Evolutionary conservation across 75 land plant genomes (phyloP).

Genomic region (Cunninghamia lanceolata): DNA sequence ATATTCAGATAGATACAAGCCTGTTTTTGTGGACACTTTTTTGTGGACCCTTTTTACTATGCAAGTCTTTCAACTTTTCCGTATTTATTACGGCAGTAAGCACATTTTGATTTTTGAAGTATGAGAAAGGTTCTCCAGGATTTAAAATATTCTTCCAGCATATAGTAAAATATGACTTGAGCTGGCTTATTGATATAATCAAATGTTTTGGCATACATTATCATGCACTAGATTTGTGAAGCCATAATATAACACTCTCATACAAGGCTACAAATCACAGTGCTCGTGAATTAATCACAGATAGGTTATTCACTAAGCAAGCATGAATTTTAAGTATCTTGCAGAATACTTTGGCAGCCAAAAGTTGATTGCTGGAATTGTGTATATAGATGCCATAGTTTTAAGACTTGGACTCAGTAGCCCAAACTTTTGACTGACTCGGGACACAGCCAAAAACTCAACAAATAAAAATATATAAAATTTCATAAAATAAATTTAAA

Average conservation of each 20-base stretch:
- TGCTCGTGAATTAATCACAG: too few relatives aligned
- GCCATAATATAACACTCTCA: background rate
- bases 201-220: background rate
- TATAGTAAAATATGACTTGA: background rate
- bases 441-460: too few relatives aligned
- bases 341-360: background rate
- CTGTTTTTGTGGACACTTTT: too few relatives aligned
- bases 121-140: background rate
- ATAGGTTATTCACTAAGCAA: background rate
- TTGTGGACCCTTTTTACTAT: too few relatives aligned
- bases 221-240: background rate
- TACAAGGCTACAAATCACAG: background rate
- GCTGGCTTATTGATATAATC: background rate
- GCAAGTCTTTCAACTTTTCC: too few relatives aligned
- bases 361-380: background rate
- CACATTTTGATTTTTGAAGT: too few relatives aligned
- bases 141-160: background rate
- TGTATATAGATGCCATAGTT: background rate
- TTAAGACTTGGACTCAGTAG: too few relatives aligned
- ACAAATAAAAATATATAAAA: too few relatives aligned
- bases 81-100: too few relatives aligned
- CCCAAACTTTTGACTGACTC: too few relatives aligned
- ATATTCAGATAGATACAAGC: too few relatives aligned
- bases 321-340: background rate
- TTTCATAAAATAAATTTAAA: too few relatives aligned